Percentiles rank a stretch among this genome's conserved stretches.
Conservation (phyloP, 306 rosid species). For the Corylus heterophylla region DNA sequence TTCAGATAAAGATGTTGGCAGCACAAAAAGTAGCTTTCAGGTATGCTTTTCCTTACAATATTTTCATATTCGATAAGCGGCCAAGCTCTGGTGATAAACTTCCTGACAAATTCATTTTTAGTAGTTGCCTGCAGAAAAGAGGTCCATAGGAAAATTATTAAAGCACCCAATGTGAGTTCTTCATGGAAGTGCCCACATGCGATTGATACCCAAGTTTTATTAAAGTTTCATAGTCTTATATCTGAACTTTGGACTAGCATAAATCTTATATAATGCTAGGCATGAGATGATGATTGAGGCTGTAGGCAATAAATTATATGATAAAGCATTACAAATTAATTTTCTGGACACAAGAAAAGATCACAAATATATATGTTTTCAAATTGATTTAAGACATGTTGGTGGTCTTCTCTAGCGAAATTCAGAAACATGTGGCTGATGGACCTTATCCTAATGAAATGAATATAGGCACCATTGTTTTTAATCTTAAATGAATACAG, state of each 20-base stretch:
- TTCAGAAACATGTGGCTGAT: too few species aligned
- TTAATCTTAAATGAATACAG: too few species aligned
- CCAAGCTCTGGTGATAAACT: constrained; percentile 51
- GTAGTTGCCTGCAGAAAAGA: constrained; percentile 41
- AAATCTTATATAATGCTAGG: background rate
- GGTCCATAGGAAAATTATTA: background rate
- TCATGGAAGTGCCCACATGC: background rate
- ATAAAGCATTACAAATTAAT: background rate
- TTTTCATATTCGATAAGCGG: constrained; percentile 37
- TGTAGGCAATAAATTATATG: background rate
- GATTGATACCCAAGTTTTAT: background rate
- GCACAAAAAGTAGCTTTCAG: background rate
- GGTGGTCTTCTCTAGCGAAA: background rate
- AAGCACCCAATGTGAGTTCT: background rate
- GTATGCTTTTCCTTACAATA: constrained; percentile 35
- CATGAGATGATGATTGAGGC: background rate
- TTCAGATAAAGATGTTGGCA: background rate
- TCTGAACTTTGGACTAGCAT: background rate
- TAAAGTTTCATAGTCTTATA: constrained; percentile 4
- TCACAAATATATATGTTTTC: background rate
- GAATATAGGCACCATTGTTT: too few species aligned
- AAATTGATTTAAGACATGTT: constrained; percentile 5
- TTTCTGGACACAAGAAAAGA: constrained; percentile 7
- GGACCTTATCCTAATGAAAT: too few species aligned
- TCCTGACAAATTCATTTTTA: constrained; percentile 45